Conservation (phyloP, 2,329 filamentous ascomycete genomes). For the Diaporthe capsici region DNA sequence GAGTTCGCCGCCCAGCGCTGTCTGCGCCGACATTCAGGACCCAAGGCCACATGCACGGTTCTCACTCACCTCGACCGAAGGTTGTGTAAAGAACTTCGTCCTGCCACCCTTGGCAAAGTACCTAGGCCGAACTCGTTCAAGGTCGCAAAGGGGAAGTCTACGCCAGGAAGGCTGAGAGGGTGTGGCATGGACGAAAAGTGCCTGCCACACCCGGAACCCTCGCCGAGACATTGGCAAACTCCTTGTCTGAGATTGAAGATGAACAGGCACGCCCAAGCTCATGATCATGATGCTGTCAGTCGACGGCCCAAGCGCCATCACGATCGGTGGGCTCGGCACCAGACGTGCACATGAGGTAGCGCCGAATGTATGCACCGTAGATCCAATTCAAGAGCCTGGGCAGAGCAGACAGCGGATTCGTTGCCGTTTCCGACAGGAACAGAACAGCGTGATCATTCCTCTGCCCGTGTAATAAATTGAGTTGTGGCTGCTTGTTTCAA, state of each 20-base stretch:
- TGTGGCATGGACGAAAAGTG: not conserved
- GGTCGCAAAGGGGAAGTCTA: not conserved
- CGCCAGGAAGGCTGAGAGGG: not conserved
- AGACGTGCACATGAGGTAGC: not conserved
- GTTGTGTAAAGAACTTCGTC: not conserved
- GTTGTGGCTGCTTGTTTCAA: constrained; percentile 30
- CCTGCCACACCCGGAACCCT: not conserved
- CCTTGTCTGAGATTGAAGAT: constrained; percentile 20
- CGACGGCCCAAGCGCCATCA: not conserved
- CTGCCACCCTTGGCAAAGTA: not conserved
- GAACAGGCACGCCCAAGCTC: not conserved
- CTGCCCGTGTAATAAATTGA: not conserved
- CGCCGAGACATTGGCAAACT: constrained; percentile 15
- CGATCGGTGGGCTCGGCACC: not conserved
- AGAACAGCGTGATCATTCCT: not conserved
- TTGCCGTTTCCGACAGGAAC: not conserved
- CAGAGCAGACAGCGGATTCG: not conserved
- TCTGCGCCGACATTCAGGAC: not conserved
- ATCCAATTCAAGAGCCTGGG: not conserved
- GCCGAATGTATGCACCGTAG: not conserved
- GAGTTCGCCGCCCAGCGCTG: not conserved
- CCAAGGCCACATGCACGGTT: not conserved
- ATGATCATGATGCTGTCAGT: constrained; percentile 2
- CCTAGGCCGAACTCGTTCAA: not conserved
- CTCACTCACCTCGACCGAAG: not conserved